Evolutionary conservation across 1,284 basidiomycete species (phyloP), one percentile per base, ranked within the genome.

Genomic region (Porogramme epimiltina): DNA sequence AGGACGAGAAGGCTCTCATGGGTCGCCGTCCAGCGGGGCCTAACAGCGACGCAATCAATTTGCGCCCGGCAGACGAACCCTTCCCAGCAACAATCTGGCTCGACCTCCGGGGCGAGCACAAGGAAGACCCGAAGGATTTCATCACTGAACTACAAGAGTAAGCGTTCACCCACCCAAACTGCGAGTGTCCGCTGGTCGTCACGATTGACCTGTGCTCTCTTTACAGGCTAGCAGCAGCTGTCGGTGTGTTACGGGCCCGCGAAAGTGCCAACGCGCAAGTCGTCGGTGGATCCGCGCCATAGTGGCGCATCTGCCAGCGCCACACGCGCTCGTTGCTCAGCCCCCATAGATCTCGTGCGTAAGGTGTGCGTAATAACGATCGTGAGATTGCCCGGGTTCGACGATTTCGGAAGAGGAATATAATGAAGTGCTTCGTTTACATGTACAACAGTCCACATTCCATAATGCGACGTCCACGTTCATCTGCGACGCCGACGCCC

Each of bases 21-120:
- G n/a, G n/a, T n/a, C n/a, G n/a, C n/a, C n/a, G n/a, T n/a, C n/a
- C n/a, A n/a, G n/a, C n/a, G n/a, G n/a, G n/a, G n/a, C n/a, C n/a
- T n/a, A n/a, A n/a, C n/a, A n/a, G n/a, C n/a, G n/a, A n/a, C n/a
- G n/a, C n/a, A n/a, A n/a, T n/a, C n/a, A n/a, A n/a, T 64, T 22
- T 38, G 51, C n/a, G 56, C 58, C 5, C 34, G 13, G 9, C 34
- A 25, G 31, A 33, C n/a, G 39, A 49, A 26, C 26, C 55, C 20
- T 25, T 63, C 2, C 65, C 62, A 13, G 63, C 58, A 15, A 49
- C 53, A 9, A 53, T 66, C 6, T 66, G 65, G 65, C 52, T 57
- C 43, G 61, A 66, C 49, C 56, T 66, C 37, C 28, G 62, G 24
- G 60, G 58, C 26, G 60, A 55, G 9, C 42, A 56, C 42, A 42